Base-by-base conservation (phyloP, 257 asterid species). In the Gynochthodes officinalis region DNA sequence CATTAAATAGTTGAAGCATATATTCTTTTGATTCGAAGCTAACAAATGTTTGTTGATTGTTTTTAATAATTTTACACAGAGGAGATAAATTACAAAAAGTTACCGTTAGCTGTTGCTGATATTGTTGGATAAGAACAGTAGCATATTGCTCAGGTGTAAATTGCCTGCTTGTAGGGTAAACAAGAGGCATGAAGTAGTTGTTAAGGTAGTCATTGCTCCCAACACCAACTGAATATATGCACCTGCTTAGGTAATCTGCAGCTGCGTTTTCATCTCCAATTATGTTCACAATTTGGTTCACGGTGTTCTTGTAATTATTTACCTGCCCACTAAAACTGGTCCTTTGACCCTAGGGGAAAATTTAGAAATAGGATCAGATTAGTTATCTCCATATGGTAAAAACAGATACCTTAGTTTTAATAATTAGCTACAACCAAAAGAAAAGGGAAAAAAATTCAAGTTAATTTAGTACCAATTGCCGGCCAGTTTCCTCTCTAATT, bases 231-330 rank as follows among this genome's bases (percentile, higher is more conserved):
- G 87, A 83, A 77, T 13, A 83, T 3, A 83, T 72, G 49, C 89
- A 85, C 32, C 72, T 76, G 73, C 82, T 81, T 1, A 85, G 76
- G 72, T 85, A 85, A 79, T 81, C 48, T 64, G 86, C 83, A 10
- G 89, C 81, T 0, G 84, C 21, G 49, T 83, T 52, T 67, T 85
- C 83, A 61, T 79, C 77, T 28, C 89, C 89, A 7, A 85, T 66
- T 59, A 85, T 60, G 43, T 76, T 43, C 32, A 83, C 87, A 19
- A 94, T 76, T 77, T 88, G 90, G 21, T 83, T 63, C 8, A 90
- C 96, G 28, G 96, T 88, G 85, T 77, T 81, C 77, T 83, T 86
- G 94, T 92, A 92, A 79, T 92, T 92, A 30, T 78, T 88, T 44
- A 92, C 85, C 73, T 92, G 98, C 18, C 80, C 96, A 0, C 82